Conservation (phyloP, 176 grass and related monocot species). For the Microstegium vimineum region DNA sequence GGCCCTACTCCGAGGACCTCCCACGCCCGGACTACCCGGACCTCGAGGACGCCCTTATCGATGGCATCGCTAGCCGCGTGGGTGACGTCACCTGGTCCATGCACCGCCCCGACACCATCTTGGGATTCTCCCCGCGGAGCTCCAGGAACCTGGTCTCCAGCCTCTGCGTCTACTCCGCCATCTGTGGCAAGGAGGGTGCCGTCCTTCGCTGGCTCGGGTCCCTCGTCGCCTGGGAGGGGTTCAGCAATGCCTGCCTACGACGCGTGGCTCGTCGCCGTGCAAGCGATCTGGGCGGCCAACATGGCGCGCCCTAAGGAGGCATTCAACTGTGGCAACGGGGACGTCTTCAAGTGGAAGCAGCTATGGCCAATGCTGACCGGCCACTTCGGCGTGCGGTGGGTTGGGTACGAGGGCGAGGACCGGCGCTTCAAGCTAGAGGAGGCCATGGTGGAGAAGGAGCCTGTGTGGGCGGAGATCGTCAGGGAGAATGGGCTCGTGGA, state of each 20-base stretch:
- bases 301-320: constrained; percentile 25
- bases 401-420: too few species aligned
- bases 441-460: too few species aligned
- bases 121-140: too few species aligned
- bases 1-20: constrained; percentile 25
- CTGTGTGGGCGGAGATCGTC: too few species aligned
- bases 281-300: too few species aligned
- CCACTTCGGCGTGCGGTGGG: too few species aligned
- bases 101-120: constrained; percentile 42
- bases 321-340: constrained; percentile 46
- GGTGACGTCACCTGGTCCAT: constrained; percentile 54
- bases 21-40: constrained; percentile 7
- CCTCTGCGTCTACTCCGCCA: too few species aligned
- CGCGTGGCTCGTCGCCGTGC: too few species aligned
- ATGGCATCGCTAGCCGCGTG: background rate
- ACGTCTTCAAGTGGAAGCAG: constrained; percentile 77
- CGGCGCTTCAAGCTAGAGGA: too few species aligned
- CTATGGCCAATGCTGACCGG: constrained; percentile 37
- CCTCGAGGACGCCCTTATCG: background rate
- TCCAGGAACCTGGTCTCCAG: too few species aligned
- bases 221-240: constrained; percentile 45
- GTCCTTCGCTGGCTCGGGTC: too few species aligned
- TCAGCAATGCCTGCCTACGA: constrained; percentile 15
- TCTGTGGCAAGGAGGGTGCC: too few species aligned
- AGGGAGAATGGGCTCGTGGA: background rate